Conservation (phyloP, 331 rosid genomes). For the Quercus tomentella region DNA sequence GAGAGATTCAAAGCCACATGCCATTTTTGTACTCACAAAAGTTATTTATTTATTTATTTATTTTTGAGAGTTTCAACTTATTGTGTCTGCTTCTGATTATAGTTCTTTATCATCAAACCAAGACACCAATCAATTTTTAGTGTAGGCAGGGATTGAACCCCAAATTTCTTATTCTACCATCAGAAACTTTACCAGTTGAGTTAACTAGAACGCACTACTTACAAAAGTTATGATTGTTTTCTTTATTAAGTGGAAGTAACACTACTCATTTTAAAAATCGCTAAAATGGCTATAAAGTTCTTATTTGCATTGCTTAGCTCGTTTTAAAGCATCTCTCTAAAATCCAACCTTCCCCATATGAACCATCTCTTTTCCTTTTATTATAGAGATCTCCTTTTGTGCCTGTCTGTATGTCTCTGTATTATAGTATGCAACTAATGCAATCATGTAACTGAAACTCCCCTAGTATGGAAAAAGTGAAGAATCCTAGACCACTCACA, state of each 20-base stretch:
- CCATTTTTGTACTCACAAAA: background rate
- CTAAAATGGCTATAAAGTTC: background rate
- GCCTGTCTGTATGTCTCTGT: background rate
- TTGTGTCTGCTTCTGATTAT: rapidly evolving
- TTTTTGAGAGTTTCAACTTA: too few species aligned
- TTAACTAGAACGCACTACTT: background rate
- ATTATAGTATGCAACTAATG: background rate
- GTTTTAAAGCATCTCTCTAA: background rate
- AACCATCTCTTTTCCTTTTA: background rate
- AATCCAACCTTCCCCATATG: constrained; percentile 35
- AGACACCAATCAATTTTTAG: rapidly evolving
- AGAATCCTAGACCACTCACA: background rate
- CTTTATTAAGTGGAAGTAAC: background rate
- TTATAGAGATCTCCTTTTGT: background rate
- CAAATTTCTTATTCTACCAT: too few species aligned
- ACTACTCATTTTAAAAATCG: background rate
- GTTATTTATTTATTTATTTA: too few species aligned
- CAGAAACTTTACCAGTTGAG: rapidly evolving
- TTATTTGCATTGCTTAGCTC: background rate
- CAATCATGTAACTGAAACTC: background rate
- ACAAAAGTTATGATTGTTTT: background rate
- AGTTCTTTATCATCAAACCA: too few species aligned
- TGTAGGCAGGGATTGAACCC: rapidly evolving
- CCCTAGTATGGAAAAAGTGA: background rate
- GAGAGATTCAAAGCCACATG: background rate